Percentiles rank a stretch among this genome's conserved stretches.
These are phyloP conservation scores for Clitopilus hobsonii DNA, from an alignment of 768 basidiomycete species.

Conservation along the genomic window DNA sequence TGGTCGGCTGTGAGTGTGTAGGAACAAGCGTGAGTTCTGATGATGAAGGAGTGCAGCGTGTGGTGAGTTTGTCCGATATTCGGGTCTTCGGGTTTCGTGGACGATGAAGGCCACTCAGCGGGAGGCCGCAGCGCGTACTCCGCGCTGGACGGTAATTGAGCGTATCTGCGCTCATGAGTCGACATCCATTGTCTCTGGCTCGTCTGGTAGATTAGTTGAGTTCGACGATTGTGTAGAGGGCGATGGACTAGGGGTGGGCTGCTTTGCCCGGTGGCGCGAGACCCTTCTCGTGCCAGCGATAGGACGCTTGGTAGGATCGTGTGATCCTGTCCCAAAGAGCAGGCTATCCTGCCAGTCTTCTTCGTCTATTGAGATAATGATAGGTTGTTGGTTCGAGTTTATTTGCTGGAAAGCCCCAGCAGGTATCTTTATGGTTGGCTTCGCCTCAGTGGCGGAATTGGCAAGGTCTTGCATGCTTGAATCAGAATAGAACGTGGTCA, in stretches of 20 bases:
- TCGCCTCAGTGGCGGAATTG: neutral
- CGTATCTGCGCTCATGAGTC: neutral
- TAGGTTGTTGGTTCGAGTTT: neutral
- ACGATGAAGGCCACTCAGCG: neutral
- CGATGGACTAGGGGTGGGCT: neutral
- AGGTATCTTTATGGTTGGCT: neutral
- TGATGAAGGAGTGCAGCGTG: neutral
- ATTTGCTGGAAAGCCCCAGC: neutral
- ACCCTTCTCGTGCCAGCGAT: neutral
- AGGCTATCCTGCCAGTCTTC: neutral
- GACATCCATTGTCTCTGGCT: neutral
- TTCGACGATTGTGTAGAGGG: neutral
- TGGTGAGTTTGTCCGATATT: neutral
- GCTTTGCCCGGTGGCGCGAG: neutral
- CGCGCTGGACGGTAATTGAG: neutral
- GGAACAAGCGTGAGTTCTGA: neutral
- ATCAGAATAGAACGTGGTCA: neutral
- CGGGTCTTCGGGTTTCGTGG: neutral
- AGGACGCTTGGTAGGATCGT: neutral
- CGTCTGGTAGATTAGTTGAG: neutral
- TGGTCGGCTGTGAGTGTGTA: neutral
- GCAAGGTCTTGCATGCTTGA: neutral
- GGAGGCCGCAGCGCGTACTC: neutral
- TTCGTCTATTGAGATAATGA: neutral
- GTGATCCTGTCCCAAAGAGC: neutral